Evolutionary conservation across 768 basidiomycete genomes (phyloP), one percentile per base, ranked within the genome.

Genomic region (Suillus variegatus): DNA sequence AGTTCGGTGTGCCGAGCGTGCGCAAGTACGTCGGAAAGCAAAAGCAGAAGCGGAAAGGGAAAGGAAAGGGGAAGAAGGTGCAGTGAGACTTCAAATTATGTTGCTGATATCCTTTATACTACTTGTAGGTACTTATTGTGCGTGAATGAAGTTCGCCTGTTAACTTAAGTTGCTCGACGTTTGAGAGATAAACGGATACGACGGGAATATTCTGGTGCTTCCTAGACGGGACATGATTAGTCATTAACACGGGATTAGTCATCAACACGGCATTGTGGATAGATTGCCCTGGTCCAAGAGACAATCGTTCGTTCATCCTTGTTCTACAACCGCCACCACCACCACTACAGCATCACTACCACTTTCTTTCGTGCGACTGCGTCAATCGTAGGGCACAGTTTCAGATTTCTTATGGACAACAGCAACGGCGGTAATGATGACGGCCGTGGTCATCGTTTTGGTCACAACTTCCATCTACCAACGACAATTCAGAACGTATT

Each of bases 1-100:
- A 91, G 90, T 92, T 92, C 76, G 90, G 90, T 25, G 70, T 89
- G 52, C 89, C 90, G 13, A 81, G 77, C 58, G 81, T 78, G 41
- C 81, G 88, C 72, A 82, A 79, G 66, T 89, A 86, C 70, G 72
- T 88, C 52, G 74, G 76, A 57, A 80, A 69, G 65, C 73, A 74
- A 47, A 69, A 63, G 41, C 80, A 74, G 49, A 69, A 64, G 54
- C 79, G 75, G 64, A 75, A 73, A 60, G 64, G 64, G 4, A 75
- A 73, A 63, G 63, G 64, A 5, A 79, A 77, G 67, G 57, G 60
- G 20, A 82, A 60, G 40, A 60, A 82, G 72, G 65, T 68, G 36
- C 36, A 68, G 60, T 80, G 62, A 79, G 13, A 51, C 40, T 22
- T 41, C 12, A 12, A 25, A 55, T 55, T 25, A 28, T 22, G 10